Evolutionary conservation across 2,329 filamentous ascomycete species (phyloP).

Genomic region (Cadophora malorum): DNA sequence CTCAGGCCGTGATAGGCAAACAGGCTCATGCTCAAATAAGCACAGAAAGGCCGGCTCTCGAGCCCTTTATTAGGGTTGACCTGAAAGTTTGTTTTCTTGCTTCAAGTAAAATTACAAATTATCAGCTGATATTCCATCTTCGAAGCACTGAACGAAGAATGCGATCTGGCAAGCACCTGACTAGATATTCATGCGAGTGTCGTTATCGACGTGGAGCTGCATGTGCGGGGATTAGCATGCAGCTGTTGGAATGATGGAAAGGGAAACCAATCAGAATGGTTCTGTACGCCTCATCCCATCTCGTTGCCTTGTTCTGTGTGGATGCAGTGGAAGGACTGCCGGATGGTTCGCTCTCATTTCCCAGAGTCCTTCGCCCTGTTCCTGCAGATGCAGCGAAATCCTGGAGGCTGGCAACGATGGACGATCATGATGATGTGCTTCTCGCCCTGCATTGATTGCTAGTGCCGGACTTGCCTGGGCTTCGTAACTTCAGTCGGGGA

Average conservation of each 20-base stretch:
- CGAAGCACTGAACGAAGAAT: not conserved
- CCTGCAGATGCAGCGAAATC: not conserved
- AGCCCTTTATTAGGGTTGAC: slow-evolving; percentile 18
- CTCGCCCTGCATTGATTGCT: slow-evolving; percentile 18
- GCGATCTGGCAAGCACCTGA: slow-evolving; percentile 35
- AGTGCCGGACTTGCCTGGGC: not conserved
- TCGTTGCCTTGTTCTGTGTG: slow-evolving; percentile 18
- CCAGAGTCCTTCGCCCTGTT: slow-evolving; percentile 10
- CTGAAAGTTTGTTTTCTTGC: slow-evolving; percentile 29
- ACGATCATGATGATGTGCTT: slow-evolving; percentile 17
- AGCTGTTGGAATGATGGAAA: slow-evolving; percentile 28
- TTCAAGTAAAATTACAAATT: not conserved
- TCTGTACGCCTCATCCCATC: slow-evolving; percentile 31
- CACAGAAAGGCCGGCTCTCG: slow-evolving; percentile 22
- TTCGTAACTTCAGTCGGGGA: not conserved
- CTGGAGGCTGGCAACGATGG: not conserved
- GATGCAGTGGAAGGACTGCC: not conserved
- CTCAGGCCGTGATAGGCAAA: not conserved
- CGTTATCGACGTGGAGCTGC: slow-evolving; percentile 35
- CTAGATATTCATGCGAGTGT: slow-evolving; percentile 35
- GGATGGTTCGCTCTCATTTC: slow-evolving; percentile 14
- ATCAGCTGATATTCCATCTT: not conserved
- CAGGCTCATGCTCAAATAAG: slow-evolving; percentile 2
- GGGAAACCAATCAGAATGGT: slow-evolving; percentile 35
- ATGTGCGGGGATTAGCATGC: slow-evolving; percentile 34